Conservation (phyloP, 352 stramenopile genomes). For the Phytophthora pini region DNA sequence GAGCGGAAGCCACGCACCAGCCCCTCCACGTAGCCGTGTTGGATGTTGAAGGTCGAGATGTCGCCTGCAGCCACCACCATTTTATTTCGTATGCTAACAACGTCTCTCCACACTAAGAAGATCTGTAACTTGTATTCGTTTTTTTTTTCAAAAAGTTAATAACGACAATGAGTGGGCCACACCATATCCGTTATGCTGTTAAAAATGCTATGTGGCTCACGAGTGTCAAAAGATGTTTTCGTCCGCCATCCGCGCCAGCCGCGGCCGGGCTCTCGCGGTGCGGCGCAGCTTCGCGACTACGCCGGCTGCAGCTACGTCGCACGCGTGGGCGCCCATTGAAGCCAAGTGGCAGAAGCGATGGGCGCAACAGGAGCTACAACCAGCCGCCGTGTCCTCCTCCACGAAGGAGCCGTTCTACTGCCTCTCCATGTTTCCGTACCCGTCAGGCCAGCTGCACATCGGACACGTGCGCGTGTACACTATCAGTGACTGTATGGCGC, state of each 20-base stretch:
- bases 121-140: no score
- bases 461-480: slow-evolving; percentile 99
- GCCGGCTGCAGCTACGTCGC: slow-evolving; percentile 9
- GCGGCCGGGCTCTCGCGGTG: slow-evolving; percentile 8
- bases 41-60: slow-evolving; percentile 97
- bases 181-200: no score
- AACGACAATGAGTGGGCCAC: no score
- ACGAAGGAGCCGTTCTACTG: slow-evolving; percentile 86
- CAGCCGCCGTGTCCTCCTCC: background rate
- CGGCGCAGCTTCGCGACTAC: slow-evolving; percentile 36
- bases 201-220: no score
- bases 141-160: no score
- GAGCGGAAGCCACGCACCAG: slow-evolving; percentile 96
- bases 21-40: slow-evolving; percentile 97
- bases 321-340: slow-evolving; percentile 66
- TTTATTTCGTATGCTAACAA: background rate
- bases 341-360: slow-evolving; percentile 79
- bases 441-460: slow-evolving; percentile 97
- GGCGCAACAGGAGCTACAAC: slow-evolving; percentile 32
- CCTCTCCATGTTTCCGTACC: slow-evolving; percentile 99
- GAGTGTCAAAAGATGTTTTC: background rate
- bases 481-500: slow-evolving; percentile 98
- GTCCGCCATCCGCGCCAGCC: background rate
- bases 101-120: no score
- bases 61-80: slow-evolving; percentile 84